Conservation (phyloP, 345 rosid species). For the Diplotaxis tenuifolia region DNA sequence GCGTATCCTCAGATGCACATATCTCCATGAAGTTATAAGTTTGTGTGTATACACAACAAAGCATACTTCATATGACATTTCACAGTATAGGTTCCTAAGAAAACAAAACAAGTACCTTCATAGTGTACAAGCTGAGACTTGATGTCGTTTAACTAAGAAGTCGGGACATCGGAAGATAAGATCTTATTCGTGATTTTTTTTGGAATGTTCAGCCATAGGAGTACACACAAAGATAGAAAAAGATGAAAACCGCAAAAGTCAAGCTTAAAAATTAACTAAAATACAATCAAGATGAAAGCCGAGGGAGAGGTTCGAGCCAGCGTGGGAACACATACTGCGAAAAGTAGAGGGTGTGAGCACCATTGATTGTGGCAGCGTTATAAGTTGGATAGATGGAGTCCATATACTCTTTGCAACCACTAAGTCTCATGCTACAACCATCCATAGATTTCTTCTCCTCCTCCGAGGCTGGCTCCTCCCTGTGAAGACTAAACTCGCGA, state of each 20-base stretch:
- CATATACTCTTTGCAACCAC: background rate
- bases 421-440: background rate
- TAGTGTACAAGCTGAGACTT: slow-evolving; percentile 40
- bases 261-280: too few species aligned
- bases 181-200: slow-evolving; percentile 30
- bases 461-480: background rate
- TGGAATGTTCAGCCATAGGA: slow-evolving; percentile 31
- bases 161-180: slow-evolving; percentile 46
- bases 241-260: too few species aligned
- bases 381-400: background rate
- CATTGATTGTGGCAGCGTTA: background rate
- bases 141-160: slow-evolving; percentile 41
- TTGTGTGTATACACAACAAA: background rate
- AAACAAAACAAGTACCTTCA: slow-evolving; percentile 47
- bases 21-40: background rate
- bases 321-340: background rate
- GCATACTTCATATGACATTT: slow-evolving; percentile 16
- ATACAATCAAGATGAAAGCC: too few species aligned
- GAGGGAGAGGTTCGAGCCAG: background rate
- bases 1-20: background rate
- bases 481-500: background rate
- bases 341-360: background rate
- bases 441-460: background rate
- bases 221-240: background rate
- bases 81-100: slow-evolving; percentile 29